Conservation (phyloP, 164 flowering plant genomes). For the Aristolochia fimbriata region DNA sequence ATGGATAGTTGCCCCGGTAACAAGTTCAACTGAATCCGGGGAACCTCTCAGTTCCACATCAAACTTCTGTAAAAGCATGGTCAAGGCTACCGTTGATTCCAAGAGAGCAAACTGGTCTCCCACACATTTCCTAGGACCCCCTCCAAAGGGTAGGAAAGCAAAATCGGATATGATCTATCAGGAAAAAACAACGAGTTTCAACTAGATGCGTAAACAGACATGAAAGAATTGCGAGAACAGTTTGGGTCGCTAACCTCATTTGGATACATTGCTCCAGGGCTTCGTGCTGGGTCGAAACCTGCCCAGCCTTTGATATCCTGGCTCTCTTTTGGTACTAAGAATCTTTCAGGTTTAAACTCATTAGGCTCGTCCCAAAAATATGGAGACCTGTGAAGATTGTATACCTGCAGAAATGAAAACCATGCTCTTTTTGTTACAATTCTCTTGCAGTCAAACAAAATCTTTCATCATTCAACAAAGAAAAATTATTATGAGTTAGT, state of each 20-base stretch:
- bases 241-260: constrained; percentile 55
- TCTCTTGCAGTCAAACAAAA: background rate
- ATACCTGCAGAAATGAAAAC: constrained; percentile 38
- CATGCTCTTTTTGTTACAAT: background rate
- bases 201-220: background rate
- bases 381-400: constrained; percentile 93
- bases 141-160: constrained; percentile 92
- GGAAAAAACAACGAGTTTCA: background rate
- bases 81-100: constrained; percentile 87
- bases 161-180: constrained; percentile 77
- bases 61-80: constrained; percentile 74
- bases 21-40: constrained; percentile 76
- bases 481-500: no score
- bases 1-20: constrained; percentile 95
- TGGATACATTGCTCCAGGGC: constrained; percentile 91
- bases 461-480: no score
- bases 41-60: constrained; percentile 71
- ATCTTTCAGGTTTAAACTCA: constrained; percentile 93
- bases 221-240: background rate
- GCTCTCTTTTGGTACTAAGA: constrained; percentile 31
- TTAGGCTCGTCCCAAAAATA: constrained; percentile 78
- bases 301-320: constrained; percentile 78
- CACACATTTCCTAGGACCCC: constrained; percentile 93
- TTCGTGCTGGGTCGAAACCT: constrained; percentile 88
- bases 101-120: constrained; percentile 98